Evolutionary conservation across 768 basidiomycete genomes (phyloP).

Genomic region (Tylopilus felleus): DNA sequence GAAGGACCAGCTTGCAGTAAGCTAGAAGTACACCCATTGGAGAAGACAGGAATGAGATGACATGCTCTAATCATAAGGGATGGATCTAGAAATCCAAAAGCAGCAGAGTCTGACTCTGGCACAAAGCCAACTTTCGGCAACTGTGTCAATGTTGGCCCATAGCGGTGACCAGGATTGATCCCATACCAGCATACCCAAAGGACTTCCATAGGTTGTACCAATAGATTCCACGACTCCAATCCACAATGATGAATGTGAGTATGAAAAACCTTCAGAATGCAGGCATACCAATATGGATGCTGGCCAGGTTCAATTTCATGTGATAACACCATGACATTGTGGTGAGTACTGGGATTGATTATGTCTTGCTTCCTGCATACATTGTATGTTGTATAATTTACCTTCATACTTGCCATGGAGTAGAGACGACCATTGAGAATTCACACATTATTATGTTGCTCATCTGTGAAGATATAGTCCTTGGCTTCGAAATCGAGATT

Average conservation of each 20-base stretch:
- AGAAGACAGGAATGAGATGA: constrained; percentile 37
- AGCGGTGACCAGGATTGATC: constrained; percentile 1
- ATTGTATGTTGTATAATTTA: constrained; percentile 36
- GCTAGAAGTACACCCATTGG: constrained; percentile 8
- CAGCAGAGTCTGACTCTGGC: constrained; percentile 6
- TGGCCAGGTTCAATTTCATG: background rate
- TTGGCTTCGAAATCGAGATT: constrained; percentile 1
- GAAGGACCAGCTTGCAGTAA: background rate
- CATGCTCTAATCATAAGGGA: constrained; percentile 25
- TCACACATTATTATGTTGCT: constrained; percentile 8
- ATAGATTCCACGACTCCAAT: background rate
- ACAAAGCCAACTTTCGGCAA: constrained; percentile 22
- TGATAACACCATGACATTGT: constrained; percentile 25
- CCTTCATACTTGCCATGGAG: constrained; percentile 13
- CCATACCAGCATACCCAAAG: constrained; percentile 37
- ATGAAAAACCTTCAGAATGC: constrained; percentile 30
- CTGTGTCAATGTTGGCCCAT: constrained; percentile 10
- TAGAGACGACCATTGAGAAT: constrained; percentile 20
- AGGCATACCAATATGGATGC: constrained; percentile 34
- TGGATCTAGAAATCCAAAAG: constrained; percentile 40
- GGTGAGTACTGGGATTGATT: constrained; percentile 11
- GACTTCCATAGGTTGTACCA: constrained; percentile 22
- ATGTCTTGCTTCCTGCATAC: constrained; percentile 22
- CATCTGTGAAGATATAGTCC: constrained; percentile 4
- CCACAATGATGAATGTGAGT: constrained; percentile 19